These are phyloP conservation scores for Mucor irregularis DNA, from an alignment of 371 early-diverging fungal species.

Conservation along the genomic window DNA sequence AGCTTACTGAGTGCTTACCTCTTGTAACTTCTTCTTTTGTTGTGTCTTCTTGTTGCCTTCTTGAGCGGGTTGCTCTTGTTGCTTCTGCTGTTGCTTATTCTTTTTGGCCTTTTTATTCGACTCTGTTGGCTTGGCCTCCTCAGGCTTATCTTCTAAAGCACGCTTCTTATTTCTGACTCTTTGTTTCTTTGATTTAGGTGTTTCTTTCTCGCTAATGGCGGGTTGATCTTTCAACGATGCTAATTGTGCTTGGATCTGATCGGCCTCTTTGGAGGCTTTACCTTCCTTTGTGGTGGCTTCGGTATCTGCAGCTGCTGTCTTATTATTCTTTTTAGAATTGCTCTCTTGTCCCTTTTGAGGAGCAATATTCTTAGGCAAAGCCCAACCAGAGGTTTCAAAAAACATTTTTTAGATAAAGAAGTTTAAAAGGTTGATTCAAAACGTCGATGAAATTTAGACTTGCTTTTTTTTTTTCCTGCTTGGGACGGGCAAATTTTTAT, in stretches of 20 bases:
- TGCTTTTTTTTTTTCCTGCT: no score
- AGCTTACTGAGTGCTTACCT: conserved; percentile 12
- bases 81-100: conserved; percentile 2
- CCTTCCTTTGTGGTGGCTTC: conserved; percentile 7
- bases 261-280: conserved; percentile 25
- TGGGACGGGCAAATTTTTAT: no score
- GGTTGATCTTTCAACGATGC: conserved; percentile 12
- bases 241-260: conserved; percentile 35
- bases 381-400: conserved; percentile 45
- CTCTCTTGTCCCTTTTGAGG: conserved; percentile 14
- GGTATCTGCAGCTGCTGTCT: not conserved
- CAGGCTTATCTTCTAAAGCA: conserved; percentile 9
- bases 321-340: conserved; percentile 12
- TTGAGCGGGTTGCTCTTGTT: not conserved
- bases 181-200: conserved; percentile 7
- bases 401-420: conserved; percentile 27
- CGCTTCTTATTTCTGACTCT: conserved; percentile 20
- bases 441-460: no score
- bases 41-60: conserved; percentile 6
- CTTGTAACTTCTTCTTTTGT: conserved; percentile 30
- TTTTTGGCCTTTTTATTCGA: conserved; percentile 2
- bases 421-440: no score
- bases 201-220: not conserved
- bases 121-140: conserved; percentile 6
- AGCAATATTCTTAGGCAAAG: conserved; percentile 32